Evolutionary conservation across 352 stramenopile genomes (phyloP).

Genomic region (Pythium pectinolyticum): DNA sequence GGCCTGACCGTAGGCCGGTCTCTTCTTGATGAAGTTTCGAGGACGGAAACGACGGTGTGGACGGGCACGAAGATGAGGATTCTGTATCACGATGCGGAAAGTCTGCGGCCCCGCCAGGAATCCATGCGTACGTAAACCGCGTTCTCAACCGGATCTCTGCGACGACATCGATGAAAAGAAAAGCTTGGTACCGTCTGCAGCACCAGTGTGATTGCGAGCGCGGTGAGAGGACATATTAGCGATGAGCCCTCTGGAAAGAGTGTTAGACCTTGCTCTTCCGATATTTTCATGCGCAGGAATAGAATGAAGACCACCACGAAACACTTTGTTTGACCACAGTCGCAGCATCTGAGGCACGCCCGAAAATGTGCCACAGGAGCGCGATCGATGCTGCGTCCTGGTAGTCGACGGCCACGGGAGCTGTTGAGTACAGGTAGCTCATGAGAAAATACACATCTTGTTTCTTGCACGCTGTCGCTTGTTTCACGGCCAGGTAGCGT

Average conservation of each 20-base stretch:
- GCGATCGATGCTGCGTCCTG: conserved; percentile 25
- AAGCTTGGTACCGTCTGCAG: conserved; percentile 14
- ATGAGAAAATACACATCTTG: conserved; percentile 7
- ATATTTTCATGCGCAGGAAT: conserved; percentile 28
- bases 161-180: too few relatives aligned
- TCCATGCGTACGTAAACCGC: too few relatives aligned
- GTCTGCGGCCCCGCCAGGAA: too few relatives aligned
- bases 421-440: conserved; percentile 7
- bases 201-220: conserved; percentile 6
- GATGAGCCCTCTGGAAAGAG: conserved; percentile 12
- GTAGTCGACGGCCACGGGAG: conserved; percentile 10
- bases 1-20: too few relatives aligned
- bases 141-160: too few relatives aligned
- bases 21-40: too few relatives aligned
- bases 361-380: conserved; percentile 28
- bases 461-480: conserved; percentile 16
- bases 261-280: conserved; percentile 25
- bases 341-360: conserved; percentile 20
- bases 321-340: conserved; percentile 23
- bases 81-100: too few relatives aligned
- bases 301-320: conserved; percentile 27
- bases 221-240: conserved; percentile 10
- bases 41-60: too few relatives aligned
- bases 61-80: too few relatives aligned
- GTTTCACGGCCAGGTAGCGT: conserved; percentile 6